Evolutionary conservation across 306 rosid genomes (phyloP), one percentile per base, ranked within the genome.

Genomic region (Gastrolobium bilobum): DNA sequence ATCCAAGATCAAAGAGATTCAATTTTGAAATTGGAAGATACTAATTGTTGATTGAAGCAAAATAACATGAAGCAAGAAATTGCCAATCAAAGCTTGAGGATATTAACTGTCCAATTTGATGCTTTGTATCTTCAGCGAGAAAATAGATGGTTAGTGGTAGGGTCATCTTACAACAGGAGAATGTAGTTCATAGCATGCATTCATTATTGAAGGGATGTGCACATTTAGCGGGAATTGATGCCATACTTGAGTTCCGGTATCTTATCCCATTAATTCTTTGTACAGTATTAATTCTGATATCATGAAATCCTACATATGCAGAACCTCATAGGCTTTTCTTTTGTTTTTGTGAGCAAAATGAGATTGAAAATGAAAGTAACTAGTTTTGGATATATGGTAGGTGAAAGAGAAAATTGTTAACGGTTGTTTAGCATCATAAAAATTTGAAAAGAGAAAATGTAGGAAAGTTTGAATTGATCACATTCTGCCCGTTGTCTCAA

Each of bases 241-340:
- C 50, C 46, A 10, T 63, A 44, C 31, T 68, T 44, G 73, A 71
- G 50, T 80, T 61, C 10, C 37, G 2, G 15, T 47, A 60, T 44
- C 81, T 63, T 59, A 6, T 62, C 44, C 67, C 72, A 13, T 14
- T 40, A 43, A 53, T 73, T 77, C 43, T 85, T 61, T 86, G 89
- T 85, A 78, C 2, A 67, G 48, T 62, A 10, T 50, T 58, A 52
- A n/a, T 69, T 61, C 63, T 57, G 82, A 51, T 72, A 44, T 54
- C 71, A 1, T 71, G 39, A 65, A 75, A 60, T 60, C 37, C 26
- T 34, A 35, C 47, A 51, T 37, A 7, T 31, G 57, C 34, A 11
- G 40, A 47, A 73, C 15, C 69, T 50, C 14, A 13, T 20, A 60
- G 76, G 8, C 11, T 30, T 38, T 53, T 68, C 76, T 43, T 47